Conservation (phyloP, 345 rosid genomes). For the Bruguiera gymnorhiza region DNA sequence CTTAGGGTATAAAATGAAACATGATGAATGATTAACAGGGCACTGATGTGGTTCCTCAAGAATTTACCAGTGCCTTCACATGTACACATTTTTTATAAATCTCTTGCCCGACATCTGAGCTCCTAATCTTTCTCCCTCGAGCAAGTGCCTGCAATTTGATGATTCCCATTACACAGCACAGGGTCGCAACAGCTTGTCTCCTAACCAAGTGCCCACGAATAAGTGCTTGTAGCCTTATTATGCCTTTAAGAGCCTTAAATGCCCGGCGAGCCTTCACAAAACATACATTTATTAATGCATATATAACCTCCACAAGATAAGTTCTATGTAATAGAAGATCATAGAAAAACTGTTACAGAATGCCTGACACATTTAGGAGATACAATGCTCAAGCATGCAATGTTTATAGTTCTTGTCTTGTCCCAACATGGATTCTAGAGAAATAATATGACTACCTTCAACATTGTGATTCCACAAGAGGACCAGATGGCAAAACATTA, state of each 20-base stretch:
- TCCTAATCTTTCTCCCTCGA: conserved; percentile 63
- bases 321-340: neutral
- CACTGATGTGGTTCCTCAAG: conserved; percentile 5
- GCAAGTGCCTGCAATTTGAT: conserved; percentile 77
- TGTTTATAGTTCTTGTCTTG: neutral
- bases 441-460: no score
- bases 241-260: conserved; percentile 88
- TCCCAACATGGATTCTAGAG: no score
- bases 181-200: conserved; percentile 84
- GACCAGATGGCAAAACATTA: no score
- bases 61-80: conserved; percentile 50
- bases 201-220: conserved; percentile 95
- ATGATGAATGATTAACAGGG: neutral
- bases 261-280: conserved; percentile 89
- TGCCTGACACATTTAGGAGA: neutral
- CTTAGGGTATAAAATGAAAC: neutral
- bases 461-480: no score
- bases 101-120: conserved; percentile 54
- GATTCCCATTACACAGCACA: conserved; percentile 70
- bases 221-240: conserved; percentile 93
- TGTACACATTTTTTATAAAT: conserved; percentile 30
- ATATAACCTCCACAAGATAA: conserved; percentile 4
- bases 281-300: conserved; percentile 31
- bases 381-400: neutral
- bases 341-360: neutral